Evolutionary conservation across 192 early-diverging fungal genomes (phyloP).

Genomic region (Spizellomyces punctatus): DNA sequence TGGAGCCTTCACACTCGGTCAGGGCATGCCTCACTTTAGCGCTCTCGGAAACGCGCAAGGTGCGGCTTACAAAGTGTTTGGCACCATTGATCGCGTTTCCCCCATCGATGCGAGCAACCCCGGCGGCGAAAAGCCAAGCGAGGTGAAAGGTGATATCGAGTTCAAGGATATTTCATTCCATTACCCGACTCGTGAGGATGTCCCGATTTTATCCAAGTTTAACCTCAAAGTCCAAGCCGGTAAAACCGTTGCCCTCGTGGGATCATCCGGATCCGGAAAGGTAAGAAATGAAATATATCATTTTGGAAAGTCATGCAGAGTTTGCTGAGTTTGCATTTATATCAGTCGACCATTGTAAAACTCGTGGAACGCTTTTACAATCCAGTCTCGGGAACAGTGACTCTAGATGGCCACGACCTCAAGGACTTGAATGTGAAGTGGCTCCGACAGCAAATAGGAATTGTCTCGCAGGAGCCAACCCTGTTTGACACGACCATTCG

Average conservation of each 20-base stretch:
- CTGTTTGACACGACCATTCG: conserved; percentile 80
- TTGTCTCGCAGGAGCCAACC: conserved; percentile 79
- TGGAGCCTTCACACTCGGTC: conserved; percentile 46
- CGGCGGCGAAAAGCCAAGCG: conserved; percentile 36
- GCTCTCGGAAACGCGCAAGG: conserved; percentile 41
- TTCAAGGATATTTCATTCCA: conserved; percentile 52
- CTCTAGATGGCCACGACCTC: conserved; percentile 65
- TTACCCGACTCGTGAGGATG: conserved; percentile 67
- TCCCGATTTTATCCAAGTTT: conserved; percentile 58
- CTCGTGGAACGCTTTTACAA: conserved; percentile 72
- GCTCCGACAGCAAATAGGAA: conserved; percentile 71
- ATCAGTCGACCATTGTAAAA: conserved; percentile 65
- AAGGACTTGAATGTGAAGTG: conserved; percentile 68
- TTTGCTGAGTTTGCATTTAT: conserved; percentile 41
- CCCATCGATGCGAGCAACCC: conserved; percentile 46
- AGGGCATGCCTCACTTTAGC: conserved; percentile 40
- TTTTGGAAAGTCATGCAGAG: conserved; percentile 4
- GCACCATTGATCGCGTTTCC: conserved; percentile 49
- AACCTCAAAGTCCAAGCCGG: conserved; percentile 63
- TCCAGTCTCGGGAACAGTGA: conserved; percentile 66
- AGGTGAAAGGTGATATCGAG: conserved; percentile 42
- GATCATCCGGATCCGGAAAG: conserved; percentile 76
- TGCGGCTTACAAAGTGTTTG: conserved; percentile 54
- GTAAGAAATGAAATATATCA: background rate
- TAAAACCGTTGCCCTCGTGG: conserved; percentile 83